Base-by-base conservation (phyloP, 345 rosid genomes). In the Pistacia integerrima region DNA sequence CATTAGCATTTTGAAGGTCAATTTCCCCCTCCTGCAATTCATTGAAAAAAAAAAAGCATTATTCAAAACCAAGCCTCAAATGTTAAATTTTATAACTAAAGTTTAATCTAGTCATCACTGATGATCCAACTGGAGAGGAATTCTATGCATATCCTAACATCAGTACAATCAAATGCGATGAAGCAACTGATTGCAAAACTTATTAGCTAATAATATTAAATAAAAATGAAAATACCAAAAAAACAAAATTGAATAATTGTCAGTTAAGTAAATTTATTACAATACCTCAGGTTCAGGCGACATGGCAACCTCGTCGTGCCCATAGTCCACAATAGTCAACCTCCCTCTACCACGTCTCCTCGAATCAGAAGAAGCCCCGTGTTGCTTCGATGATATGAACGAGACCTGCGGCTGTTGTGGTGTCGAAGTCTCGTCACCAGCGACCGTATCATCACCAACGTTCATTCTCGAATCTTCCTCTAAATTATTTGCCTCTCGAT, bases 251-350 rank as follows among this genome's bases (percentile, higher is more conserved):
- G 22, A 51, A 52, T 51, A 8, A 28, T 28, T 51, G 13, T 7
- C 18, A 17, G 44, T 4, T 18, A 36, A 35, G 3, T 33, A 75
- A 20, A 67, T 55, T 65, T 38, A 11, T 55, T 22, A 57, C 18
- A 4, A 57, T 75, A 86, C 94, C 87, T 91, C 96, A 5, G 82
- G 85, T 70, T 88, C 93, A 48, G 93, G 93, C 73, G 96, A 91
- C 90, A 91, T 78, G 30, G 87, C 90, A 72, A 84, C 76, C 74
- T 91, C 93, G 63, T 89, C 95, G 20, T 88, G 95, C 12, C 82
- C 93, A 54, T 91, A 91, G 69, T 91, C 95, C 44, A 91, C 95
- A 36, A 91, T 89, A 2, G 87, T 71, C 46, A 88, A 73, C 76
- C 85, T 85, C 66, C 83, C 87, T 54, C 79, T 61, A 55, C 83